phyloP scores from a whole-genome alignment of 352 stramenopile genomes.

The Achlya hypogyna region DNA sequence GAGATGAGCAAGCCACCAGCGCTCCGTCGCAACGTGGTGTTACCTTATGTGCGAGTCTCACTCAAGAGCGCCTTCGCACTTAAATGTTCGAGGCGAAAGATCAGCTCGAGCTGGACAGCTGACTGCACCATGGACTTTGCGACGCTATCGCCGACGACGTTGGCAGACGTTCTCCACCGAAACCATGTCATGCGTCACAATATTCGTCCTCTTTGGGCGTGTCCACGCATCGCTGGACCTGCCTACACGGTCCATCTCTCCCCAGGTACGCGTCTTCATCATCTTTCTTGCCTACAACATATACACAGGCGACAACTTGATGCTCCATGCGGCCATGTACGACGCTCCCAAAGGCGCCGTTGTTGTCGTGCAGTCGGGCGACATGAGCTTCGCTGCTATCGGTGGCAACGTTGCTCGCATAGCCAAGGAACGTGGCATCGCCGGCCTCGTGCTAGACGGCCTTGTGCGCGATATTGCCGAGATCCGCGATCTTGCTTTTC shows the following conservation, averaged over 20 bases:
- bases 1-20: too few species aligned
- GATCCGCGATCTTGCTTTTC: constrained; percentile 18
- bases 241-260: constrained; percentile 15
- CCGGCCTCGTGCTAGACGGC: constrained; percentile 11
- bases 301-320: constrained; percentile 17
- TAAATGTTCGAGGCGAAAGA: too few species aligned
- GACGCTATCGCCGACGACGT: constrained; percentile 13
- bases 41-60: neutral
- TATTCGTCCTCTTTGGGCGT: constrained; percentile 15
- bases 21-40: too few species aligned
- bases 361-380: constrained; percentile 16
- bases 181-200: constrained; percentile 13
- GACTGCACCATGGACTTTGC: neutral
- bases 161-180: constrained; percentile 10
- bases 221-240: constrained; percentile 11
- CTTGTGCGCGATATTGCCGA: constrained; percentile 15
- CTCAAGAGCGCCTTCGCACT: too few species aligned
- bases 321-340: constrained; percentile 20
- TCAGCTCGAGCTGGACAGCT: too few species aligned
- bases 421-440: constrained; percentile 17
- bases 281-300: neutral
- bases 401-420: constrained; percentile 20
- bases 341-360: constrained; percentile 4
- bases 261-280: neutral
- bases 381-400: constrained; percentile 18